Base-by-base conservation (phyloP, 495 filamentous ascomycete genomes). In the Xylaria nigripes region DNA sequence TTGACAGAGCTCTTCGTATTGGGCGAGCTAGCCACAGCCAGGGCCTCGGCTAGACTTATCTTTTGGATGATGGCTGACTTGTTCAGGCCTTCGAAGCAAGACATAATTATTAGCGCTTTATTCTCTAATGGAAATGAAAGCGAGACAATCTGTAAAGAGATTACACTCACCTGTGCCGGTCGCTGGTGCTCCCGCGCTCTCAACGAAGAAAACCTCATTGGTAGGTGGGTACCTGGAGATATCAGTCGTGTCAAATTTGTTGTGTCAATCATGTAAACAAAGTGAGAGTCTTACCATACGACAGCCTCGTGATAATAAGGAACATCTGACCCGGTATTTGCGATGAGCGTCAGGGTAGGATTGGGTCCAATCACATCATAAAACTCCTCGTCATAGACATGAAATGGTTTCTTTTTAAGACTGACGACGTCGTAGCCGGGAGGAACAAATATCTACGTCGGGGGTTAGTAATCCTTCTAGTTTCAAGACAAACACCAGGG, bases 191-290 rank as follows among this genome's bases (percentile, higher is more conserved):
- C 77, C 77, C 2, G 77, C 77, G 50, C 72, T 78, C 51, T 80
- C 76, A 13, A 69, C 74, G 42, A 80, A 79, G 62, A 79, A 80
- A 19, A 75, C 63, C 54, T 80, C 77, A 32, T 80, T 74, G 1
- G 68, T 76, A 34, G 63, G 60, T 3, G 68, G 72, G 30, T 54
- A 54, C 51, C 51, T 54, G 8, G 1, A 24, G 32, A 15, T n/a
- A n/a, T n/a, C 23, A 47, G 27, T 18, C 25, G 13, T 23, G 30
- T 54, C 18, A 48, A 41, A 13, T 8, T 12, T 13, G 4, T 2
- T 8, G 32, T 10, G 32, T 10, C 7, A 10, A 8, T 6, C 12
- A 34, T 13, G 32, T 15, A 8, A 10, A 2, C 6, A 8, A 15
- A 9, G 13, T n/a, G 46, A 34, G 3, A 15, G 5, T 25, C 43